Percentiles rank a stretch among this genome's conserved stretches.
Evolutionary conservation across 2,329 filamentous ascomycete species (phyloP).

Genomic region (Orbilia brochopaga): DNA sequence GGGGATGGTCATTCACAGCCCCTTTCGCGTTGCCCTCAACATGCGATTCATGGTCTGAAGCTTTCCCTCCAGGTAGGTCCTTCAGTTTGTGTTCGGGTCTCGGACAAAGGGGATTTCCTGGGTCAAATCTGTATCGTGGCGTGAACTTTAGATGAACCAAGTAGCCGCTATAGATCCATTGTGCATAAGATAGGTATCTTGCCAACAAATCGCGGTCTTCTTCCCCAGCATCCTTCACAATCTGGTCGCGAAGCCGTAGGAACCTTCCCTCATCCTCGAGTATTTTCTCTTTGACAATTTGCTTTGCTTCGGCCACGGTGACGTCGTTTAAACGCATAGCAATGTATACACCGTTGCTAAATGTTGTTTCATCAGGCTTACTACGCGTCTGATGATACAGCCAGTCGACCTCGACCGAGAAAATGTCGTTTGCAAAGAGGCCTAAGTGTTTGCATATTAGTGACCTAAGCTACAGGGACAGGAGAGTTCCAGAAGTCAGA

Average conservation of each 20-base stretch:
- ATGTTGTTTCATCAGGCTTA: not conserved
- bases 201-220: not conserved
- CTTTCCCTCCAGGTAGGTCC: slow-evolving; percentile 3
- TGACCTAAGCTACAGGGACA: not conserved
- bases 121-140: slow-evolving; percentile 6
- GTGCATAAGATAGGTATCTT: slow-evolving; percentile 19
- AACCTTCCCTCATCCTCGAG: slow-evolving; percentile 11
- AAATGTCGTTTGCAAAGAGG: slow-evolving; percentile 16
- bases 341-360: not conserved
- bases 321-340: slow-evolving; percentile 19
- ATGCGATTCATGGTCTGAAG: not conserved
- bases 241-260: slow-evolving; percentile 7
- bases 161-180: not conserved
- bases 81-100: slow-evolving; percentile 11
- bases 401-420: slow-evolving; percentile 24
- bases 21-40: not conserved
- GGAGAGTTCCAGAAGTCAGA: not conserved
- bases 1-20: too few species aligned
- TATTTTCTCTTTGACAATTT: not conserved
- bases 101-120: not conserved
- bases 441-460: slow-evolving; percentile 1
- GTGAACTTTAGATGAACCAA: not conserved
- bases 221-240: slow-evolving; percentile 1
- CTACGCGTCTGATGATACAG: not conserved
- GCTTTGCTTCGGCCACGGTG: slow-evolving; percentile 8